These are phyloP conservation scores for Apiotrichum veenhuisii DNA, from an alignment of 1,284 basidiomycete genomes.

Conservation along the genomic window DNA sequence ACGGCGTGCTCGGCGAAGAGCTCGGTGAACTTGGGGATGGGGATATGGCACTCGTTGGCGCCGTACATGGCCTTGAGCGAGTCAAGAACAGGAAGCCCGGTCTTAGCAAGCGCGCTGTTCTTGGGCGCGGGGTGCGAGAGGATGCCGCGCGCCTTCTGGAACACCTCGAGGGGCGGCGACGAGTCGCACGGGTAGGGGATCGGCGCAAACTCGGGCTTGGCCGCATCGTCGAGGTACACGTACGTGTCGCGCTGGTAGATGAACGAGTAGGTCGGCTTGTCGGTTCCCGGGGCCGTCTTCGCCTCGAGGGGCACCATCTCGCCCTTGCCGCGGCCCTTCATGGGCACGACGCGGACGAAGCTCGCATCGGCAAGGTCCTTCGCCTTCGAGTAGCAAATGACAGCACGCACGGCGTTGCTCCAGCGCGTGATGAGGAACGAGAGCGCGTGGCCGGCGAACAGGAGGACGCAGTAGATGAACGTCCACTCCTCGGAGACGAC, in stretches of 20 bases:
- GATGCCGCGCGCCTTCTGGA: conserved; percentile 59
- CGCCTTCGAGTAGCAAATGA: conserved; percentile 69
- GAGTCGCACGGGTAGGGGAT: conserved; percentile 85
- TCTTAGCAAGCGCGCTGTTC: conserved; percentile 3
- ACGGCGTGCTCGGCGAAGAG: conserved; percentile 90
- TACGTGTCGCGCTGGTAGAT: conserved; percentile 96
- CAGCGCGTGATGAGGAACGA: conserved; percentile 89
- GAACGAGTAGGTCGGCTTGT: conserved; percentile 69
- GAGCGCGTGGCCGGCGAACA: conserved; percentile 83
- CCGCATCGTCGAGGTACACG: conserved; percentile 57
- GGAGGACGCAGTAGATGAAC: conserved; percentile 81
- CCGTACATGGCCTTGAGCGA: conserved; percentile 64
- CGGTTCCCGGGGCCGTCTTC: conserved; percentile 56
- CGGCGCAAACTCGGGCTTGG: conserved; percentile 64
- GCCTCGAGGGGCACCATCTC: conserved; percentile 79
- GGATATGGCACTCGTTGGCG: conserved; percentile 90
- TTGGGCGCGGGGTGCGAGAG: conserved; percentile 28
- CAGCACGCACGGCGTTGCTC: conserved; percentile 75
- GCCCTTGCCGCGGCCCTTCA: conserved; percentile 80
- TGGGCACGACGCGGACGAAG: conserved; percentile 78
- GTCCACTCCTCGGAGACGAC: conserved; percentile 92
- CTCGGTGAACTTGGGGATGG: conserved; percentile 83
- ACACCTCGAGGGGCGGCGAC: conserved; percentile 66
- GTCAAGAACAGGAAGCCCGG: conserved; percentile 45
- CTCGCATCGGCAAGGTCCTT: conserved; percentile 67